Base-by-base conservation (phyloP, 441 rosid genomes). In the Pelargonium cotyledonis region DNA sequence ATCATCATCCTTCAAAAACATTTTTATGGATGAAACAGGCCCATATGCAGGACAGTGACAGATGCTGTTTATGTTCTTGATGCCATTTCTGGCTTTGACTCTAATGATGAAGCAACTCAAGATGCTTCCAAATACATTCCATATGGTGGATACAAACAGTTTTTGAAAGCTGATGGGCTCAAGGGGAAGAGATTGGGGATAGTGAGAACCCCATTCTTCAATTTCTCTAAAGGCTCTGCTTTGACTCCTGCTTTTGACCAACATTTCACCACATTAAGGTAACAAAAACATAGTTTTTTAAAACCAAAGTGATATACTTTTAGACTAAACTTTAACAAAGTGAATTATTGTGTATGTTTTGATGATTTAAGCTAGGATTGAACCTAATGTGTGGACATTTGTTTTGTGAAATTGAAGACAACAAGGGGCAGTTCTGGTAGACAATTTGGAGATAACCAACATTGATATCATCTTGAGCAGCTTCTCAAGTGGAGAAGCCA, bases 41-140 rank as follows among this genome's bases (percentile, higher is more conserved):
- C 96, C 0, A 80, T 91, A 0, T 80, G 85, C 63, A 72, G 88
- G 79, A 88, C 94, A 2, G 88, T 89, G 26, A 68, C 83, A 0
- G 92, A 91, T 71, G 86, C 92, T 12, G 91, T 86, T 15, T 68
- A 78, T 63, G 85, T 89, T 19, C 88, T 89, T 26, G 92, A 86
- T 70, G 89, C 85, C 68, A 85, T 91, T 6, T 86, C 21, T 16
- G 91, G 92, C 7, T 73, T 70, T 16, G 95, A 92, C 79, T 40
- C 68, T 0, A 72, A 76, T 19, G 96, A 92, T 18, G 63, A 69
- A 26, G 90, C 85, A 21, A 86, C 89, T 0, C 65, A 43, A 41
- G 61, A 14, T 2, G 87, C 92, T 0, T 74, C 84, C 0, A 35
- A 80, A 21, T 80, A 75, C 77, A 86, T 85, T 35, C 95, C 95